Conservation (phyloP, 768 basidiomycete species). For the Leccinellum albellum region DNA sequence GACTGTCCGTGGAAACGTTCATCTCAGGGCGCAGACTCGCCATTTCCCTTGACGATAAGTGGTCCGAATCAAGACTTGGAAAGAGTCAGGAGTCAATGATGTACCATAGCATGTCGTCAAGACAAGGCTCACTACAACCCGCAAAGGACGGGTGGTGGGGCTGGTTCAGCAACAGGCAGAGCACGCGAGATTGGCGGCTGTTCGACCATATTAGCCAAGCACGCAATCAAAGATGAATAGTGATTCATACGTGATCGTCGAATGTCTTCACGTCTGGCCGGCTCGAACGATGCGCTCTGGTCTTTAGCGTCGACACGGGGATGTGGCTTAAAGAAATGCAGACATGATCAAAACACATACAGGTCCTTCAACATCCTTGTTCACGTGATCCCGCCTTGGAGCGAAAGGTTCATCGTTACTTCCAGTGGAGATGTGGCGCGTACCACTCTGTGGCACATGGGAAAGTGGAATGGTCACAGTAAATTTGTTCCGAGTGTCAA, state of each 20-base stretch:
- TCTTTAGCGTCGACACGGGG: slow-evolving; percentile 9
- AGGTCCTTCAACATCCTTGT: slow-evolving; percentile 22
- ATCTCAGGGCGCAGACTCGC: slow-evolving; percentile 4
- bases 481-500: slow-evolving; percentile 28
- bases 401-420: slow-evolving; percentile 20
- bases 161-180: slow-evolving; percentile 13
- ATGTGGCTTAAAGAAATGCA: slow-evolving; percentile 9
- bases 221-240: background rate
- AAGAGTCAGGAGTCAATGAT: background rate
- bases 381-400: slow-evolving; percentile 13
- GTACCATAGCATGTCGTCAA: background rate
- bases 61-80: slow-evolving; percentile 32
- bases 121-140: slow-evolving; percentile 12
- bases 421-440: slow-evolving; percentile 8
- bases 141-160: slow-evolving; percentile 11
- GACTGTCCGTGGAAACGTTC: slow-evolving; percentile 18
- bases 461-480: slow-evolving; percentile 1
- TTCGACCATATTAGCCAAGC: slow-evolving; percentile 2
- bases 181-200: slow-evolving; percentile 7
- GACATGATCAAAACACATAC: slow-evolving; percentile 10
- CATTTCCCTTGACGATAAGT: slow-evolving; percentile 22
- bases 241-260: slow-evolving; percentile 19
- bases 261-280: slow-evolving; percentile 9
- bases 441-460: background rate
- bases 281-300: background rate